A percentile compares a stretch with the other conserved stretches of the same genome.
phyloP scores from a whole-genome alignment of 495 filamentous ascomycete species.

The Tuber melanosporum region DNA sequence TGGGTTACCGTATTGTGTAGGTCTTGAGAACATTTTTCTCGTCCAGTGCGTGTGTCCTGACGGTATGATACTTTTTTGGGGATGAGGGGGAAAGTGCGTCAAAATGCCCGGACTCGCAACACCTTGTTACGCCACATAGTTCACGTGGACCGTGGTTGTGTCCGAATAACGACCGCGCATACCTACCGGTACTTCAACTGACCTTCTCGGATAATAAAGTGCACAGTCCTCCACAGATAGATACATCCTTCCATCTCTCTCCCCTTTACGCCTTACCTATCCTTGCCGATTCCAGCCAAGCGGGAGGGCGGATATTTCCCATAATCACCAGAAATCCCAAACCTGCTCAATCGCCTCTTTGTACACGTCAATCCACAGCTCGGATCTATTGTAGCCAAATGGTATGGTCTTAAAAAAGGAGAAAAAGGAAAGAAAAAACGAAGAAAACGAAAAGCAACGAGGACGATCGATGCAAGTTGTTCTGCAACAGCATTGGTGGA shows the following conservation, averaged over 20 bases:
- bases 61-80: neutral
- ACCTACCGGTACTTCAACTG: constrained; percentile 21
- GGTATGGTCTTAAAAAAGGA: constrained; percentile 36
- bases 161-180: constrained; percentile 27
- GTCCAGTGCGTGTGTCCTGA: neutral
- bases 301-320: constrained; percentile 38
- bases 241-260: constrained; percentile 34
- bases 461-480: constrained; percentile 35
- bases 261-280: constrained; percentile 38
- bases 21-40: neutral
- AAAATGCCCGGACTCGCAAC: constrained; percentile 1
- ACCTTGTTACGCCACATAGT: constrained; percentile 30
- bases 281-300: constrained; percentile 33
- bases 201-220: constrained; percentile 24
- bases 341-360: constrained; percentile 39
- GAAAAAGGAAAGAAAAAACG: constrained; percentile 38
- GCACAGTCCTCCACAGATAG: constrained; percentile 39
- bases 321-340: constrained; percentile 34
- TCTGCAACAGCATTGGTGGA: constrained; percentile 31
- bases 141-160: constrained; percentile 34
- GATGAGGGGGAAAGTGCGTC: neutral
- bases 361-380: constrained; percentile 42
- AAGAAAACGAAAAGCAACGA: constrained; percentile 35
- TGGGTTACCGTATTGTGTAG: neutral
- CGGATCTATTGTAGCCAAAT: constrained; percentile 38